These are phyloP conservation scores for Casuarina cunninghamiana DNA, from an alignment of 306 rosid species.

Conservation along the genomic window DNA sequence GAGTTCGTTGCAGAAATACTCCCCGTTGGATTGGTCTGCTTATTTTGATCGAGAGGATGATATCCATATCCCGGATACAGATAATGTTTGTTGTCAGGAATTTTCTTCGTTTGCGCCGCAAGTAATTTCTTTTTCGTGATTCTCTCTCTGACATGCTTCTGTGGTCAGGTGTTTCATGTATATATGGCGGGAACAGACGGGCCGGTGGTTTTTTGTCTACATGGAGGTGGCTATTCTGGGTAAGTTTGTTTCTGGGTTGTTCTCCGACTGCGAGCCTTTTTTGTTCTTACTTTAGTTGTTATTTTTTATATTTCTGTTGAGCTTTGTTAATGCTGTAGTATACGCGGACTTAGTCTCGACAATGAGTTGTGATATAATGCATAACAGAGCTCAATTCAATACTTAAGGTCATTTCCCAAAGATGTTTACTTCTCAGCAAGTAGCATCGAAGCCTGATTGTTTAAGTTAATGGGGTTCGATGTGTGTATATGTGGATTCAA, in stretches of 20 bases:
- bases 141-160: slow-evolving; percentile 7
- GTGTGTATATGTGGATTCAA: too few species aligned
- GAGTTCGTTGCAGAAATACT: slow-evolving; percentile 58
- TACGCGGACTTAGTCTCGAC: too few species aligned
- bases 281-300: background rate
- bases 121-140: background rate
- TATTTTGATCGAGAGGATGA: slow-evolving; percentile 79
- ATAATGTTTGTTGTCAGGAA: slow-evolving; percentile 52
- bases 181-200: slow-evolving; percentile 96
- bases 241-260: slow-evolving; percentile 32
- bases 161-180: slow-evolving; percentile 84
- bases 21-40: slow-evolving; percentile 62
- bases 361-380: too few species aligned
- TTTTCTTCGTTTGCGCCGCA: background rate
- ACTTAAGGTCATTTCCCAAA: too few species aligned
- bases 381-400: too few species aligned
- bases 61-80: slow-evolving; percentile 58
- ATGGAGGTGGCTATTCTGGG: slow-evolving; percentile 98
- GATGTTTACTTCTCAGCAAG: too few species aligned
- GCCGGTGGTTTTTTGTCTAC: slow-evolving; percentile 88
- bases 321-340: background rate
- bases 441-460: background rate
- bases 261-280: background rate
- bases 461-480: background rate
- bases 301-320: background rate